These are phyloP conservation scores for Syzygium aqueum DNA, from an alignment of 345 rosid species.

Conservation along the genomic window DNA sequence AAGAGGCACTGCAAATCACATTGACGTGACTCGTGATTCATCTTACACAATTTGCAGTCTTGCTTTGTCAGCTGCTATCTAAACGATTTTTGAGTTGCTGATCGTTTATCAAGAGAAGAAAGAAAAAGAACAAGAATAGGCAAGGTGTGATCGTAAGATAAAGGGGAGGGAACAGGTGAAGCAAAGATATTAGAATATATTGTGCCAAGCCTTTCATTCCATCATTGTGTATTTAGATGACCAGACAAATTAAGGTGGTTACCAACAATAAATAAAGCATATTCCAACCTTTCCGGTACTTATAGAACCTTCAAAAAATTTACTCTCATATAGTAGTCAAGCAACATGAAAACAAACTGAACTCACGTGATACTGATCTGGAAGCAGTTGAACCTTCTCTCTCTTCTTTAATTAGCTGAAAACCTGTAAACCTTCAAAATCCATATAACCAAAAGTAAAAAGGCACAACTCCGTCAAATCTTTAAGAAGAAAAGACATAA, in stretches of 20 bases:
- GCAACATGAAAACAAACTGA: background rate
- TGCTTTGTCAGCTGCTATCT: background rate
- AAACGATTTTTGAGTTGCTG: background rate
- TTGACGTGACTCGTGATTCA: background rate
- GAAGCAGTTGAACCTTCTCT: constrained; percentile 26
- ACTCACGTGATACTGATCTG: constrained; percentile 30
- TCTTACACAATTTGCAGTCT: background rate
- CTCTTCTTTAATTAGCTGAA: constrained; percentile 44
- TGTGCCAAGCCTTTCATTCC: background rate
- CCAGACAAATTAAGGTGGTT: background rate
- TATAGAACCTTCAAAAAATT: background rate
- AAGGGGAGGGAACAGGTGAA: background rate
- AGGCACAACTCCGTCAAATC: constrained; percentile 4
- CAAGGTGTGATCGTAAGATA: background rate
- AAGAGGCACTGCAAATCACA: background rate
- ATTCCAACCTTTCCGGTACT: background rate
- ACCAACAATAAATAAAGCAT: background rate
- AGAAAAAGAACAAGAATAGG: background rate
- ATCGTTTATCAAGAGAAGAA: background rate
- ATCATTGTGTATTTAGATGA: background rate
- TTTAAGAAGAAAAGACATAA: background rate
- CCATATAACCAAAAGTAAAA: background rate
- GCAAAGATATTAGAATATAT: background rate
- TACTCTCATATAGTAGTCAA: background rate
- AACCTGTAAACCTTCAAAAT: constrained; percentile 65